Evolutionary conservation across 1,139 yeast genomes (phyloP), one percentile per base, ranked within the genome.

Genomic region (Candida tropicalis): DNA sequence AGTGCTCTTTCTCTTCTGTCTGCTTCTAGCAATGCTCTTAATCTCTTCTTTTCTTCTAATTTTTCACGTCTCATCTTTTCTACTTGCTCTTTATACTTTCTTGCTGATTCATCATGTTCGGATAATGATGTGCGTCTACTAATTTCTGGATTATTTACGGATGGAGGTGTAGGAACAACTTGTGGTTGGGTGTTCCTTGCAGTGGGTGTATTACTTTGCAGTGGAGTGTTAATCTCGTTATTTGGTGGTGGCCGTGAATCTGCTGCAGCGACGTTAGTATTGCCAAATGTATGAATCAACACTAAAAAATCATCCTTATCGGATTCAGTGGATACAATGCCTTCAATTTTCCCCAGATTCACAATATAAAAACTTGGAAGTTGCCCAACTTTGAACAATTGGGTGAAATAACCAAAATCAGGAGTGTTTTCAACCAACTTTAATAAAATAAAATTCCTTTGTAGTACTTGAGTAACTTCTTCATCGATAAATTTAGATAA

Each of bases 331-430:
- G 63, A 64, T 6, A 81, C 61, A 9, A 69, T 55, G 35, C 73
- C 80, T 35, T 79, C 51, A 8, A 81, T 61, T 34, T 66, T 58
- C 2, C 84, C 79, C 9, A 68, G 65, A 35, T 60, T 62, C 7
- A 84, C 68, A 41, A 79, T 66, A 59, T 67, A 77, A 47, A 77
- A 64, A 50, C 79, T 70, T 10, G 84, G 87, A 3, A 69, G 64
- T 1, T 53, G 55, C 27, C 73, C 68, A 24, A 68, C 66, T 0
- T 75, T 75, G 52, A 79, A 80, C 11, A 80, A 62, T 49, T 77
- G 79, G 35, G 70, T 64, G 52, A 84, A 82, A 50, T 65, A 67
- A 1, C 54, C 59, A 50, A 66, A 81, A 47, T 83, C 83, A 2
- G 57, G 56, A 0, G 81, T 63, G n/a, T 66, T 74, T 35, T 73